Conservation (phyloP, 148 eudicot species). For the Dysphania ambrosioides region DNA sequence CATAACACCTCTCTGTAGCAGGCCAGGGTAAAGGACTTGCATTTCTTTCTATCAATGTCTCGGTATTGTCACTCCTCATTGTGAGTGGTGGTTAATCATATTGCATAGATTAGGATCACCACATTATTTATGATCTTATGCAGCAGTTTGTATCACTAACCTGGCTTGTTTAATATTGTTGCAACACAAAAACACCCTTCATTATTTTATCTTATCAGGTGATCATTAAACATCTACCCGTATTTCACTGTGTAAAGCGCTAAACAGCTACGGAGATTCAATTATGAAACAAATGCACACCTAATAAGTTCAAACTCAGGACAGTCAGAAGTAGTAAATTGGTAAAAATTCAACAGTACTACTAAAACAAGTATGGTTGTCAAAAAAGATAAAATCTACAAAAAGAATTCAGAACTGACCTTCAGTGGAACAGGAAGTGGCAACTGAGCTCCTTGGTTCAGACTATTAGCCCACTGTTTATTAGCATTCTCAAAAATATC, state of each 20-base stretch:
- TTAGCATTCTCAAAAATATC: too few species aligned
- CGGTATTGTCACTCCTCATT: too few species aligned
- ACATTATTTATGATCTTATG: background rate
- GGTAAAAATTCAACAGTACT: too few species aligned
- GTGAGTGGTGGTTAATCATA: too few species aligned
- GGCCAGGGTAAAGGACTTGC: background rate
- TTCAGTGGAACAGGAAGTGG: conserved; percentile 87
- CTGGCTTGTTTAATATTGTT: background rate
- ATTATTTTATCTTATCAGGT: background rate
- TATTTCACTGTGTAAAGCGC: background rate
- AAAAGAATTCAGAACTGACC: conserved; percentile 38
- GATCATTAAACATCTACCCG: background rate
- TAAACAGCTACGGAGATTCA: background rate
- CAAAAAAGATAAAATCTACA: background rate
- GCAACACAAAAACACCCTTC: background rate
- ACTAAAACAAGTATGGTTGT: too few species aligned
- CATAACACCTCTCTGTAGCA: background rate
- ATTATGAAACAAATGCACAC: background rate
- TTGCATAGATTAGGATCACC: background rate
- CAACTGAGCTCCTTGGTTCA: conserved; percentile 88
- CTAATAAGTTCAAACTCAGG: background rate
- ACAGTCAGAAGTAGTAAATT: background rate
- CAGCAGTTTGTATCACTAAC: background rate
- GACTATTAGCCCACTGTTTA: conserved; percentile 92
- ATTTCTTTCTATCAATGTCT: background rate